Evolutionary conservation across 345 rosid species (phyloP), one percentile per base, ranked within the genome.

Genomic region (Rubroshorea leprosula): DNA sequence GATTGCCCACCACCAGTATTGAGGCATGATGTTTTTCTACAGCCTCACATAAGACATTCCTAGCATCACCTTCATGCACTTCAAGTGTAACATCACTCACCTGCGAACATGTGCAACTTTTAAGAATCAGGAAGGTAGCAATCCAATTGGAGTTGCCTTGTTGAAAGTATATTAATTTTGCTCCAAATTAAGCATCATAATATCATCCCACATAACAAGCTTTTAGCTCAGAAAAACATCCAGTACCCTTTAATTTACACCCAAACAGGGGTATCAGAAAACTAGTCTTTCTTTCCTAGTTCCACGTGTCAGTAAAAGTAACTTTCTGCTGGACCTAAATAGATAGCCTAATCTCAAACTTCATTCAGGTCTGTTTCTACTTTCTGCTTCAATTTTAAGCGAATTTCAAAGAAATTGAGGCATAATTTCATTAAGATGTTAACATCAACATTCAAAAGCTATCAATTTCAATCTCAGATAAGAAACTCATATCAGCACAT

Each of bases 21-120:
- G 96, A 79, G 63, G 97, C 97, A 26, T 79, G 87, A 73, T 90
- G 87, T 60, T 63, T 90, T 4, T 94, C 97, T 16, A 85, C 99
- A 55, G 83, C 84, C 23, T 90, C 99, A 24, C 97, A 93, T 0
- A 93, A 81, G 23, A 93, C 82, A 66, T 87, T 85, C 70, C 99
- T 78, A 4, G 89, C 89, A 83, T 94, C 99, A 4, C 99, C 99
- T 69, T 94, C 99, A 7, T 63, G 73, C 53, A 78, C 84, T 65
- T 89, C 89, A 22, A 73, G 51, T 6, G 52, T 61, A 0, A 64
- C 76, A 44, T 81, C 89, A 62, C 44, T 70, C 57, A 87, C 90
- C 99, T 93, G 71, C 58, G 68, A n/a, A n/a, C n/a, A n/a, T n/a
- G n/a, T 22, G 6, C 50, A 51, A 5, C 38, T 15, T 10, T 15